Evolutionary conservation across 2,329 filamentous ascomycete species (phyloP), one percentile per base, ranked within the genome.

Genomic region (Fusarium citri): DNA sequence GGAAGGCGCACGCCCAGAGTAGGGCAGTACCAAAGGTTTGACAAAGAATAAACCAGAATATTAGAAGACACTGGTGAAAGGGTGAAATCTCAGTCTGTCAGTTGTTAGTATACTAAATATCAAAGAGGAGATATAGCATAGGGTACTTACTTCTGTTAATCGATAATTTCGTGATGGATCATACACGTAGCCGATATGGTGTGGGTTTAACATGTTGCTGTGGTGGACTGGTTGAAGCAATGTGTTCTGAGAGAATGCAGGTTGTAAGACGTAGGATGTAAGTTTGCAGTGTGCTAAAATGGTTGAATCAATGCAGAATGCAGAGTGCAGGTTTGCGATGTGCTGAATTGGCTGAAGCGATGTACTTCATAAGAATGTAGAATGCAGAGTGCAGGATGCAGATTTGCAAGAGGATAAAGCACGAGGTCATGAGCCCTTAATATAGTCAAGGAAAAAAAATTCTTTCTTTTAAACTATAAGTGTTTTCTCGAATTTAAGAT

Each of bases 81-180:
- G 34, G 16, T 4, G 34, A 37, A 1, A 37, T 37, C 18, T 37
- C 0, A 1, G 34, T 37, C 34, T 37, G 9, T 1, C 34, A 37
- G 16, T 0, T 37, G 16, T 37, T 37, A n/a, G 9, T 3, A 37
- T 37, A 18, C 34, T n/a, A n/a, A 37, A n/a, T 4, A n/a, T 11
- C 5, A n/a, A n/a, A 6, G 34, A n/a, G 9, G 9, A 6, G n/a
- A n/a, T n/a, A 11, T 7, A 6, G 34, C 34, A n/a, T 0, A 37
- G 16, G 3, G 34, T 2, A 18, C 16, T 11, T 37, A 37, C 34
- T n/a, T 37, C 16, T 0, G 3, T 37, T 1, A 37, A 4, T 37
- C 9, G 16, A 5, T 37, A 37, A 4, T 37, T 37, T 37, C 1
- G 34, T 11, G 34, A 37, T 6, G 34, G 34, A 37, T n/a, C 34